Evolutionary conservation across 441 rosid species (phyloP).

Genomic region (Brassica hybrid): DNA sequence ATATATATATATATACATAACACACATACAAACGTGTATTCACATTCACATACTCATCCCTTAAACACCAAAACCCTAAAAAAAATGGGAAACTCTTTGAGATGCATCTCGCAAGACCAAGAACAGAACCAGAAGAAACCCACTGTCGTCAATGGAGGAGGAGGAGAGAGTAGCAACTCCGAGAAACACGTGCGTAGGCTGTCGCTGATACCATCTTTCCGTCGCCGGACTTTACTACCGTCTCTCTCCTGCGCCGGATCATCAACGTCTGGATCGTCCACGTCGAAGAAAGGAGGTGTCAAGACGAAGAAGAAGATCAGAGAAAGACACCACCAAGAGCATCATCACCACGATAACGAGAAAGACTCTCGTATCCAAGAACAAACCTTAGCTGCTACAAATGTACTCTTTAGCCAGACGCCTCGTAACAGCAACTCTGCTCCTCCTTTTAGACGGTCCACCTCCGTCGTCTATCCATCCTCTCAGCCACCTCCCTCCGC

Average conservation of each 20-base stretch:
- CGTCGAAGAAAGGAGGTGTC: slow-evolving; percentile 39
- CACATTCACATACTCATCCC: slow-evolving; percentile 29
- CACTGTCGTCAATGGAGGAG: slow-evolving; percentile 28
- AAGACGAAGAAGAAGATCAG: slow-evolving; percentile 44
- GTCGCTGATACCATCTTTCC: slow-evolving; percentile 42
- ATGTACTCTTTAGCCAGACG: slow-evolving; percentile 44
- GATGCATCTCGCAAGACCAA: slow-evolving; percentile 46
- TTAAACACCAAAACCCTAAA: neutral
- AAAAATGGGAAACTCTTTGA: slow-evolving; percentile 42
- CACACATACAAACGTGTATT: slow-evolving; percentile 23
- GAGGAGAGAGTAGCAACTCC: slow-evolving; percentile 26
- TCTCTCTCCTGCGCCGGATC: slow-evolving; percentile 44
- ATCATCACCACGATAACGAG: slow-evolving; percentile 35
- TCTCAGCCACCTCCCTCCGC: slow-evolving; percentile 34
- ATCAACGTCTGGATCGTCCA: slow-evolving; percentile 36
- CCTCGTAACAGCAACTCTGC: slow-evolving; percentile 46
- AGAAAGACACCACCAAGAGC: slow-evolving; percentile 44
- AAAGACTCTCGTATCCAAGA: slow-evolving; percentile 48
- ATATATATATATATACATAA: slow-evolving; percentile 13
- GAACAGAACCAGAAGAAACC: slow-evolving; percentile 43
- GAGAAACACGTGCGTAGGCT: slow-evolving; percentile 37
- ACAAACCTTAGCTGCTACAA: slow-evolving; percentile 43
- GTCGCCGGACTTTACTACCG: slow-evolving; percentile 39
- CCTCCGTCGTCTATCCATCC: slow-evolving; percentile 44
- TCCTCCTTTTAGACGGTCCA: slow-evolving; percentile 48